phyloP scores from a whole-genome alignment of 1,139 yeast species.

The Zygoascus sp. region DNA sequence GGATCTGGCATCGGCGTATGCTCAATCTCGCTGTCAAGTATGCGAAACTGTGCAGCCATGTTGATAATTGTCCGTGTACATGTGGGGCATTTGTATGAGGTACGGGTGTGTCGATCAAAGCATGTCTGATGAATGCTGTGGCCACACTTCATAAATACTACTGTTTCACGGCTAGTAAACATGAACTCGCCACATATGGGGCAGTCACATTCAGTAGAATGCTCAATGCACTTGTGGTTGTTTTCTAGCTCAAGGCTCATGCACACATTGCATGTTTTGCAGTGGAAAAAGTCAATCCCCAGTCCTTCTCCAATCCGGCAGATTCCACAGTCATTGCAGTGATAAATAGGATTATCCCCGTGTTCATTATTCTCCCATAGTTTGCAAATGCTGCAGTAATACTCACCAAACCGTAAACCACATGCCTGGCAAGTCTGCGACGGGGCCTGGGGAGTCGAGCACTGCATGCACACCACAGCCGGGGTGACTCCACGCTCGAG shows the following conservation, averaged over 20 bases:
- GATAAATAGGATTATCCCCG: conserved; percentile 76
- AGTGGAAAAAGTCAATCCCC: conserved; percentile 86
- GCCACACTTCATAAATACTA: conserved; percentile 91
- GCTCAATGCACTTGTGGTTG: conserved; percentile 77
- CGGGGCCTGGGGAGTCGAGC: conserved; percentile 72
- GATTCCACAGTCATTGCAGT: conserved; percentile 88
- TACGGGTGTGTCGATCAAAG: conserved; percentile 71
- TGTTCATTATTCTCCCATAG: conserved; percentile 71
- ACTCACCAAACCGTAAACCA: conserved; percentile 60
- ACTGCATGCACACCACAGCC: conserved; percentile 75
- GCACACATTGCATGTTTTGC: conserved; percentile 87
- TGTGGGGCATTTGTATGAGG: conserved; percentile 84
- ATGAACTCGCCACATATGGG: conserved; percentile 90
- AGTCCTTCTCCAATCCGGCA: conserved; percentile 86
- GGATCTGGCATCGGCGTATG: conserved; percentile 79
- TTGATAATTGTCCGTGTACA: conserved; percentile 80
- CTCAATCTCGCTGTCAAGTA: conserved; percentile 74
- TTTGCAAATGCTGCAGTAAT: conserved; percentile 73
- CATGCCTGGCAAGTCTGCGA: conserved; percentile 65
- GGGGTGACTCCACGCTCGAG: conserved; percentile 59
- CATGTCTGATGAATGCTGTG: conserved; percentile 89
- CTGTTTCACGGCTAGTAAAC: conserved; percentile 80
- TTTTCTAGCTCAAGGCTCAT: conserved; percentile 72
- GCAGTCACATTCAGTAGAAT: conserved; percentile 86
- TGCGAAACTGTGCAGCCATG: conserved; percentile 84